Evolutionary conservation across 2,329 filamentous ascomycete species (phyloP).

Genomic region (Talaromyces verruculosus): DNA sequence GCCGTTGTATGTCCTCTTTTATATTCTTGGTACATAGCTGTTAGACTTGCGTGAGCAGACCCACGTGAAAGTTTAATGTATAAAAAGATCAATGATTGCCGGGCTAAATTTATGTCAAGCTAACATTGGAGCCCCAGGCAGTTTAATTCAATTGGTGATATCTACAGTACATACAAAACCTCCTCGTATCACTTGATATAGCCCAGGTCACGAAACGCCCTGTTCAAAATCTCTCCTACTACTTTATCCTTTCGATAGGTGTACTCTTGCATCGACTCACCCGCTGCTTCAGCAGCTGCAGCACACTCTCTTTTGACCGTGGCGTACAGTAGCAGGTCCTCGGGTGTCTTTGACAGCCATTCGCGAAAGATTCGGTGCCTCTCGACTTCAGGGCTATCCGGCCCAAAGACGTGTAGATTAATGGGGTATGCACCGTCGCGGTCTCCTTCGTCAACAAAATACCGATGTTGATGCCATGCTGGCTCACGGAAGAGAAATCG

Average conservation of each 20-base stretch:
- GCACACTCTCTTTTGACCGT: conserved; percentile 39
- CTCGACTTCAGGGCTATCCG: conserved; percentile 43
- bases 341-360: conserved; percentile 42
- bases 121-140: neutral
- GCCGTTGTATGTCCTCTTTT: too few relatives aligned
- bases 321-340: conserved; percentile 45
- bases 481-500: conserved; percentile 50
- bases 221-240: conserved; percentile 42
- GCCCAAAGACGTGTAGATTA: conserved; percentile 54
- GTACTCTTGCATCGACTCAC: conserved; percentile 42
- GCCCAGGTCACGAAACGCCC: conserved; percentile 30
- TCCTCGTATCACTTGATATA: conserved; percentile 8
- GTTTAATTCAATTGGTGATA: neutral
- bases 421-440: neutral
- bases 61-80: too few relatives aligned
- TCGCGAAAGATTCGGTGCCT: conserved; percentile 50
- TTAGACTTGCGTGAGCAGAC: too few relatives aligned
- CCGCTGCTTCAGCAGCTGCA: conserved; percentile 27
- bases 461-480: conserved; percentile 51
- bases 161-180: neutral
- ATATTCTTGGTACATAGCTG: too few relatives aligned
- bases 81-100: too few relatives aligned
- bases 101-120: too few relatives aligned
- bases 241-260: conserved; percentile 45
- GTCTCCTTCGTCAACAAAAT: conserved; percentile 37